Evolutionary conservation across 176 grass and related monocot species (phyloP).

Genomic region (Ensete ventricosum): DNA sequence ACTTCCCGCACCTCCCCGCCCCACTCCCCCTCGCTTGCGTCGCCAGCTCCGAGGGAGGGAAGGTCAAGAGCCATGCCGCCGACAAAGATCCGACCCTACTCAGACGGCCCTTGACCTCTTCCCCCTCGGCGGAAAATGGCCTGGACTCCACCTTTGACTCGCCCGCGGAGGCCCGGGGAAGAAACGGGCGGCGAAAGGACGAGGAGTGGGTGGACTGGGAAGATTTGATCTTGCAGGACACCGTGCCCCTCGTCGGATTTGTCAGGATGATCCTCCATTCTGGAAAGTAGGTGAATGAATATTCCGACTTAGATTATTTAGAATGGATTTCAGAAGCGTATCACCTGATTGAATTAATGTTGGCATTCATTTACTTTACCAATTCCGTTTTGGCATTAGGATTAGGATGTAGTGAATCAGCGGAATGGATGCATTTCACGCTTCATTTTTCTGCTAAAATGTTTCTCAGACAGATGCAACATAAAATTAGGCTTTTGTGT

Average conservation of each 20-base stretch:
- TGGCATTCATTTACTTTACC: too few species aligned
- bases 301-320: background rate
- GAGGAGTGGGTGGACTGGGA: conserved; percentile 87
- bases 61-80: conserved; percentile 19
- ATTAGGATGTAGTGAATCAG: too few species aligned
- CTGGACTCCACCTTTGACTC: conserved; percentile 13
- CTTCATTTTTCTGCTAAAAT: too few species aligned
- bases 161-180: conserved; percentile 12
- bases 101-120: conserved; percentile 39
- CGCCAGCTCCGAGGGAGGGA: conserved; percentile 25
- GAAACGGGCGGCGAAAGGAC: conserved; percentile 20
- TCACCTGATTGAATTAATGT: background rate
- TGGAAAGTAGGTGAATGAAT: conserved; percentile 68
- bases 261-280: conserved; percentile 96
- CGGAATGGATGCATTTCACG: too few species aligned
- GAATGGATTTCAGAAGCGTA: background rate
- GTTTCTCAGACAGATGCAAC: too few species aligned
- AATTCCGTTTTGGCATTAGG: too few species aligned
- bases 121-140: conserved; percentile 19
- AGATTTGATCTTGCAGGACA: conserved; percentile 88
- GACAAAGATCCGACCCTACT: conserved; percentile 40
- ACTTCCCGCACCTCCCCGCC: background rate
- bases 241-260: conserved; percentile 80
- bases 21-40: conserved; percentile 21
- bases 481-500: too few species aligned